Base-by-base conservation (phyloP, 495 filamentous ascomycete species). In the Astrocystis sublimbata region DNA sequence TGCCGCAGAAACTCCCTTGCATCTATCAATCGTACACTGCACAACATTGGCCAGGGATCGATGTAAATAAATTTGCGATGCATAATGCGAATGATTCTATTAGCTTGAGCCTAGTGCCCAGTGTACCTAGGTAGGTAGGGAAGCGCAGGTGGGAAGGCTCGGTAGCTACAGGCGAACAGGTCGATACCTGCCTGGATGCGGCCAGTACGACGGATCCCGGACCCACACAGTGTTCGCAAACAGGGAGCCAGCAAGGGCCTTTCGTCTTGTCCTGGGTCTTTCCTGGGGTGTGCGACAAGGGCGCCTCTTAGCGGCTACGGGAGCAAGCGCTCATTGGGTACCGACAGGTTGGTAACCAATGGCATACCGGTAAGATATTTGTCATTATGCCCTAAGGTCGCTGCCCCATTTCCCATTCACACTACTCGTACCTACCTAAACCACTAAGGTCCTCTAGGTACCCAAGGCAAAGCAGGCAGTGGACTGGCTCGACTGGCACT, bases 331-430 rank as follows among this genome's bases (percentile, higher is more conserved):
- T 57, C 13, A 63, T 54, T 63, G 60, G 60, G 42, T 50, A 24
- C 60, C 60, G 31, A 13, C 49, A 26, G 23, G 52, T 35, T n/a
- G 60, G 60, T 63, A 63, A 63, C 60, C 60, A 63, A 63, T 63
- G 2, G 40, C 3, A 41, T 43, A 7, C 33, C 45, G 28, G 8
- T 19, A 53, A 41, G 23, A 2, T 23, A 58, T 58, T 63, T 61
- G 50, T 58, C 60, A 63, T 63, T 58, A 57, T 61, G 50, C 51
- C 60, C 57, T 63, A 8, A 21, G 19, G 6, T 33, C 46, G 38
- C 28, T n/a, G 13, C 33, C 6, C 33, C 33, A 6, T 36, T 17
- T 50, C 28, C 49, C n/a, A 35, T 30, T 35, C n/a, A 21, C 30
- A n/a, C 30, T 33, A 17, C 28, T 10, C 49, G 35, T 35, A n/a